These are phyloP conservation scores for Globisporangium canariense DNA, from an alignment of 352 stramenopile genomes.

Conservation along the genomic window DNA sequence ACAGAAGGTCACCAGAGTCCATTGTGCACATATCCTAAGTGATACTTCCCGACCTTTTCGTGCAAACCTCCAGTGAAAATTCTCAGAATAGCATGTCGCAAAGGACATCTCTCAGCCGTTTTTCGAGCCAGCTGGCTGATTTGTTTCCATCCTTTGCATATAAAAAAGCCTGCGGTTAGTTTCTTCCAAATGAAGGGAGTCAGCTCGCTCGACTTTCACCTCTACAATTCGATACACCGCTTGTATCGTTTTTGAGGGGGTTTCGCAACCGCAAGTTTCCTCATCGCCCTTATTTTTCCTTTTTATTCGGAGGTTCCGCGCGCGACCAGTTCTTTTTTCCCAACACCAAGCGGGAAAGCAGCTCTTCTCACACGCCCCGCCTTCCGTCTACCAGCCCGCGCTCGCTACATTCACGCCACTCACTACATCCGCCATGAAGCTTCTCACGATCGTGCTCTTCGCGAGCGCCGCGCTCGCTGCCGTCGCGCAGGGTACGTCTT, in stretches of 20 bases:
- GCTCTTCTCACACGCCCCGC: neutral
- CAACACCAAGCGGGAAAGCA: neutral
- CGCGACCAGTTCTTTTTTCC: constrained; percentile 16
- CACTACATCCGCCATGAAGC: constrained; percentile 28
- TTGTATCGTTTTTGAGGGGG: neutral
- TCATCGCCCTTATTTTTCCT: constrained; percentile 16
- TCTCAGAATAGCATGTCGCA: neutral
- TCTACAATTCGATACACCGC: neutral
- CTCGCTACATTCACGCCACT: neutral
- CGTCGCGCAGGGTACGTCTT: constrained; percentile 14
- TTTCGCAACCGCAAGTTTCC: neutral
- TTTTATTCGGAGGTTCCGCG: constrained; percentile 49
- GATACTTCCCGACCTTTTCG: neutral
- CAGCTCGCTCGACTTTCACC: neutral
- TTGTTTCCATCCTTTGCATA: neutral
- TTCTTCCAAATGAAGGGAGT: neutral
- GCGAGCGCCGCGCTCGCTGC: constrained; percentile 22
- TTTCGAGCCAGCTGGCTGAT: neutral
- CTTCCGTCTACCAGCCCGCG: constrained; percentile 9
- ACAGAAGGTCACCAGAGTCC: neutral
- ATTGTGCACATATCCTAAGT: neutral
- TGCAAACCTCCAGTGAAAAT: neutral
- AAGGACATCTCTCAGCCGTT: neutral
- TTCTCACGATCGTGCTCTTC: constrained; percentile 25
- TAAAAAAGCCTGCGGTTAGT: neutral